Evolutionary conservation across 2,329 filamentous ascomycete genomes (phyloP).

Genomic region (Pestalotiopsis sp.): DNA sequence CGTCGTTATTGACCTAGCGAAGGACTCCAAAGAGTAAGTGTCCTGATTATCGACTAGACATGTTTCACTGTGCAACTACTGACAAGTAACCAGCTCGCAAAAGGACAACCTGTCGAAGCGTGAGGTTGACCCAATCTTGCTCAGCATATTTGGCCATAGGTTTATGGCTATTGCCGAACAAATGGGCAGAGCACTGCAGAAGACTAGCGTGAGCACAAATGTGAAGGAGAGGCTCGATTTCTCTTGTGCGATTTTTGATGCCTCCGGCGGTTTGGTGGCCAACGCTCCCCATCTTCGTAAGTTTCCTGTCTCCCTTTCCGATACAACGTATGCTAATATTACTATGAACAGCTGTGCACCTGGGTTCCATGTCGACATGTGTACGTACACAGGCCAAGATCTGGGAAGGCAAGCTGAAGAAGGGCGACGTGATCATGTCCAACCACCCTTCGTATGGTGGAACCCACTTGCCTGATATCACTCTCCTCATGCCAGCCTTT

Average conservation of each 20-base stretch:
- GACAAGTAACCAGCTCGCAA: conserved; percentile 25
- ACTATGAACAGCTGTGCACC: conserved; percentile 59
- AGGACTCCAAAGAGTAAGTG: conserved; percentile 48
- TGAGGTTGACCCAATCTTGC: conserved; percentile 73
- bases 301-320: background rate
- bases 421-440: conserved; percentile 79
- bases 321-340: no score
- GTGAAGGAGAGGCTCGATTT: conserved; percentile 84
- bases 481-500: conserved; percentile 79
- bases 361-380: conserved; percentile 85
- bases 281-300: conserved; percentile 74
- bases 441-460: conserved; percentile 86
- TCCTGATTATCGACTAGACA: background rate
- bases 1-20: conserved; percentile 82
- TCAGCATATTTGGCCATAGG: conserved; percentile 78
- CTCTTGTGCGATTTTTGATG: conserved; percentile 80
- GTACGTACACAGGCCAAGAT: conserved; percentile 78
- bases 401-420: conserved; percentile 77
- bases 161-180: conserved; percentile 89
- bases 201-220: conserved; percentile 79
- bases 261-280: conserved; percentile 74
- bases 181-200: conserved; percentile 79
- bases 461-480: conserved; percentile 83
- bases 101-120: conserved; percentile 28
- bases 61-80: conserved; percentile 11